A percentile compares a stretch with the other conserved stretches of the same genome.
These are phyloP conservation scores for Echium plantagineum DNA, from an alignment of 257 asterid genomes.

Conservation along the genomic window DNA sequence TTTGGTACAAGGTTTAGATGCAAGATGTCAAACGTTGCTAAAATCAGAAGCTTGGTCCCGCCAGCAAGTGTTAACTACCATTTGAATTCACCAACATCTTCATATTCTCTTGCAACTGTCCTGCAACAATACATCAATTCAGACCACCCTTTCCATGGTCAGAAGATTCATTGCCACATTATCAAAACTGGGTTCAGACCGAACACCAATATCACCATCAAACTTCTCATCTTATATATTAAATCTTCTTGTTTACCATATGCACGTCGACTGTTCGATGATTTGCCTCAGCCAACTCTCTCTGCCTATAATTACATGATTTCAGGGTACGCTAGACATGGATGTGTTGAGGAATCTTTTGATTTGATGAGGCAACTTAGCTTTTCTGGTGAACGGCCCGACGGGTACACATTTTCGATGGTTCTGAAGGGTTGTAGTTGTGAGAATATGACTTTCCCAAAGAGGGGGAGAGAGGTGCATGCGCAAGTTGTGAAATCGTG, in stretches of 20 bases:
- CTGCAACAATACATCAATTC: constrained; percentile 62
- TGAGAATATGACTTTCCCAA: constrained; percentile 10
- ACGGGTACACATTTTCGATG: constrained; percentile 64
- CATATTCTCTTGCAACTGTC: constrained; percentile 30
- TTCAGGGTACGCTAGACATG: constrained; percentile 50
- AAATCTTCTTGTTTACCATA: constrained; percentile 38
- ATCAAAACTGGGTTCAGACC: constrained; percentile 56
- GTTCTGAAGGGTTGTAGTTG: constrained; percentile 55
- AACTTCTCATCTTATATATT: constrained; percentile 44
- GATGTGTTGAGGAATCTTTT: constrained; percentile 30
- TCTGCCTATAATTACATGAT: constrained; percentile 80
- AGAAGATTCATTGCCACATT: constrained; percentile 63
- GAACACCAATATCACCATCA: constrained; percentile 58
- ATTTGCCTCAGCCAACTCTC: constrained; percentile 55
- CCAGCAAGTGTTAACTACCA: constrained; percentile 11
- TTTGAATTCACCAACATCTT: constrained; percentile 15
- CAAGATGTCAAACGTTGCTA: constrained; percentile 21
- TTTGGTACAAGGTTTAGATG: background rate
- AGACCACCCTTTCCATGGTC: constrained; percentile 56
- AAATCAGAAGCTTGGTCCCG: constrained; percentile 13
- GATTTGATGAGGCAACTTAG: constrained; percentile 46
- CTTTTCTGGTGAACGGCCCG: constrained; percentile 42
- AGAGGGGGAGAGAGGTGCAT: constrained; percentile 47
- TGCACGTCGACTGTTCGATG: constrained; percentile 67
- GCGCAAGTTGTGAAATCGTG: constrained; percentile 43